Base-by-base conservation (phyloP, 768 basidiomycete species). In the Symmetrospora coprosmae region DNA sequence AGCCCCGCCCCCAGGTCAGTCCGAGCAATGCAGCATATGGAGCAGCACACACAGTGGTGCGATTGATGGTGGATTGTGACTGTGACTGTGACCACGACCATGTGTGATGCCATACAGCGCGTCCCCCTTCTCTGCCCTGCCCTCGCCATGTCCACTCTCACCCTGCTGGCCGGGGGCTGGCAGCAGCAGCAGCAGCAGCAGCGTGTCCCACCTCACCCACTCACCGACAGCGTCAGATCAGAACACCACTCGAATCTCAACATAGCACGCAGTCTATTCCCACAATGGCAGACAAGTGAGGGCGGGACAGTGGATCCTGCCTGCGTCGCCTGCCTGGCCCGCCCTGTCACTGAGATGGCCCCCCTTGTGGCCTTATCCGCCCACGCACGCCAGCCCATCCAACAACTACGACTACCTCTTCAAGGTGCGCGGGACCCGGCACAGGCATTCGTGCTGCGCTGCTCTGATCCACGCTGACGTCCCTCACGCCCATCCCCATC, bases 341-440 rank as follows among this genome's bases (percentile, higher is more conserved):
- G 34, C 17, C 30, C 30, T 4, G n/a, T 51, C 19, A 23, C 53
- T 34, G 30, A 50, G 45, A 21, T 4, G 9, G 8, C 6, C 23
- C 25, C 23, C 25, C 4, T 35, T 45, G 17, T n/a, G 17, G 58
- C 33, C 58, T 4, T 59, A 16, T 40, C 7, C 30, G 4, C 50
- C 21, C 35, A 38, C 40, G 41, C 23, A 34, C 23, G 7, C 19
- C 43, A 58, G 55, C 31, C 37, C 55, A 19, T 28, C 19, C 55
- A 5, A 17, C 1, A 65, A 64, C 63, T 97, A 94, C 76, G 92
- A 96, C 73, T 97, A 85, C 78, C 83, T 99, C 67, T 96, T 97
- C 84, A 96, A 99, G 81, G 92, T 91, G 50, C 31, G 76, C 71
- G 2, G 14, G n/a, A n/a, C n/a, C n/a, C 21, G 9, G 4, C 14